Base-by-base conservation (phyloP, 805 yeast genomes). In the Ogataea glucozyma region DNA sequence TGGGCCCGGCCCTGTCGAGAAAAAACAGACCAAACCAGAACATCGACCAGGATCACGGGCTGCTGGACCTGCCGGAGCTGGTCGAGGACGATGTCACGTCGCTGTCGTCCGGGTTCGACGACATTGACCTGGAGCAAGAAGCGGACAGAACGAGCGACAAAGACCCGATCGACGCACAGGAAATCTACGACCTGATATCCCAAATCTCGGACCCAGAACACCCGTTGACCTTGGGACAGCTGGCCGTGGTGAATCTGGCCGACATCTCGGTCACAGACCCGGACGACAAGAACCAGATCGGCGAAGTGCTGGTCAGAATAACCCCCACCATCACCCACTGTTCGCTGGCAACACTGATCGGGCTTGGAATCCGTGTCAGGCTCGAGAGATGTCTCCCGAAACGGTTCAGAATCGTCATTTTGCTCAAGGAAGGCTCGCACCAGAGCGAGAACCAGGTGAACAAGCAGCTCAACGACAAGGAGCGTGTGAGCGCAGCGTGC, bases 281-380 rank as follows among this genome's bases (percentile, higher is more conserved):
- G 9, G 76, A 78, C 4, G 71, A 75, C 39, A 57, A 58, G 27
- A 54, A 70, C 22, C 75, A 75, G 26, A 79, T 89, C 56, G 85
- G 93, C 0, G 87, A 83, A 48, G 88, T 93, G 1, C 57, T 79
- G 17, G 88, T 93, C 21, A 79, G 77, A 54, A 93, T 93, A 48
- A 93, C 99, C 0, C 99, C 99, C 1, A 93, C 99, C 0, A 91
- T 93, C 54, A 93, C 98, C 4, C 99, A 93, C 59, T 93, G 99
- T 62, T 88, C 97, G 0, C 71, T 93, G 47, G 99, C 99, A 1
- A 93, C 99, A 0, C 74, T 93, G 37, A 93, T 93, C 44, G 99
- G 99, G 0, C 73, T 93, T 29, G 98, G 99, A 0, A 88, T 93
- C 41, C 72, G 97, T 38, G 98, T 93, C 1, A 72, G 99, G 26